A percentile compares a stretch with the other conserved stretches of the same genome.
phyloP scores from a whole-genome alignment of 495 filamentous ascomycete genomes.

The Podospora tetraspora region DNA sequence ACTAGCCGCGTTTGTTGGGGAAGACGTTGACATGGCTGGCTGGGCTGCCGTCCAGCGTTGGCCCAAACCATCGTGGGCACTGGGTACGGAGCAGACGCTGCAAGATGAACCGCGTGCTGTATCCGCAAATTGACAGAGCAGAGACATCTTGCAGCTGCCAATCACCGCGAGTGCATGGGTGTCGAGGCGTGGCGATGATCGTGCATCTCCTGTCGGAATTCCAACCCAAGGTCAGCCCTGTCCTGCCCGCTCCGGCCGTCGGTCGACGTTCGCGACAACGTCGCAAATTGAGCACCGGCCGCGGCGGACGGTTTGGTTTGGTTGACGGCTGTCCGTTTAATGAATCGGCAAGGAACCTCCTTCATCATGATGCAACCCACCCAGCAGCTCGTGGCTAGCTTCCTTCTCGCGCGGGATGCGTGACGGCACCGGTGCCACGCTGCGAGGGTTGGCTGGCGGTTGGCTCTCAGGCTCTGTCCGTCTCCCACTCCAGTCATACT shows the following conservation, averaged over 20 bases:
- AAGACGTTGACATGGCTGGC: background rate
- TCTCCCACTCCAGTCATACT: background rate
- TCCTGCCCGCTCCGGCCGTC: background rate
- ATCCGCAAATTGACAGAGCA: background rate
- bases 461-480: background rate
- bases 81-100: background rate
- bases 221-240: background rate
- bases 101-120: background rate
- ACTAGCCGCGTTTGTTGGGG: background rate
- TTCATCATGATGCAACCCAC: slow-evolving; percentile 17
- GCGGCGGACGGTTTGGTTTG: background rate
- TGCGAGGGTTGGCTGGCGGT: slow-evolving; percentile 1
- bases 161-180: slow-evolving; percentile 13
- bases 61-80: background rate
- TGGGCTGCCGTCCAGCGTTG: background rate
- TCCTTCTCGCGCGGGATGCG: background rate
- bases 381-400: slow-evolving; percentile 7
- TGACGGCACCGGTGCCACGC: slow-evolving; percentile 6
- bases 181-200: slow-evolving; percentile 13
- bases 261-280: slow-evolving; percentile 6
- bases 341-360: slow-evolving; percentile 11
- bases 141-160: slow-evolving; percentile 2
- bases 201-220: background rate
- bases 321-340: slow-evolving; percentile 5
- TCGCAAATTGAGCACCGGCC: slow-evolving; percentile 1